phyloP scores from a whole-genome alignment of 306 rosid genomes.

The Myrica gale region DNA sequence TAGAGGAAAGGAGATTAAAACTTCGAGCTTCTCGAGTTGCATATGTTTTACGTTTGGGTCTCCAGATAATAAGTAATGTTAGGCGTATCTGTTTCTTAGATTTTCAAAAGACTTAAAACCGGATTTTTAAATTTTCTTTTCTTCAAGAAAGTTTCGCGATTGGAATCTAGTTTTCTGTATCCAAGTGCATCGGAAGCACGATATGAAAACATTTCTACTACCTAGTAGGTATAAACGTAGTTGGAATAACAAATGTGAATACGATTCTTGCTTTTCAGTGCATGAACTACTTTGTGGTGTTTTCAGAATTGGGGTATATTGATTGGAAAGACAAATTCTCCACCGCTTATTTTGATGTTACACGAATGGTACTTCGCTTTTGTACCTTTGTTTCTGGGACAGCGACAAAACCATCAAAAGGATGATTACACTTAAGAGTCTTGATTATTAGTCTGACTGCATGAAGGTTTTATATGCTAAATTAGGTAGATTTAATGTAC shows the following conservation, averaged over 20 bases:
- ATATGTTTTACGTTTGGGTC: neutral
- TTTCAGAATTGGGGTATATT: neutral
- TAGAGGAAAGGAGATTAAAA: neutral
- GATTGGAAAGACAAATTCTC: neutral
- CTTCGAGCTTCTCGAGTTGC: neutral
- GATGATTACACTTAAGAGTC: neutral
- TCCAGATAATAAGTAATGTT: neutral
- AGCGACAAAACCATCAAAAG: neutral
- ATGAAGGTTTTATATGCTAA: neutral
- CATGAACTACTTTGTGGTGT: neutral
- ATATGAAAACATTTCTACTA: constrained; percentile 11
- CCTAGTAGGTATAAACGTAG: neutral
- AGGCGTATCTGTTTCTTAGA: neutral
- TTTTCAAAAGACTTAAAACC: neutral
- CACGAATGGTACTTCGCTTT: neutral
- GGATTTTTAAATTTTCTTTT: neutral
- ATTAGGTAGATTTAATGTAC: neutral
- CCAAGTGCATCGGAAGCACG: neutral
- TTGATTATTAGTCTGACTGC: neutral
- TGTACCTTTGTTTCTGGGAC: neutral
- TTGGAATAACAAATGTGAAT: neutral
- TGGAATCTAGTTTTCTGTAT: neutral
- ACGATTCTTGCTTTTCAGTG: neutral
- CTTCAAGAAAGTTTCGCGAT: neutral
- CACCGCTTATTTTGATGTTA: neutral